These are phyloP conservation scores for Puccinia sorghi DNA, from an alignment of 1,284 basidiomycete species.

Conservation along the genomic window DNA sequence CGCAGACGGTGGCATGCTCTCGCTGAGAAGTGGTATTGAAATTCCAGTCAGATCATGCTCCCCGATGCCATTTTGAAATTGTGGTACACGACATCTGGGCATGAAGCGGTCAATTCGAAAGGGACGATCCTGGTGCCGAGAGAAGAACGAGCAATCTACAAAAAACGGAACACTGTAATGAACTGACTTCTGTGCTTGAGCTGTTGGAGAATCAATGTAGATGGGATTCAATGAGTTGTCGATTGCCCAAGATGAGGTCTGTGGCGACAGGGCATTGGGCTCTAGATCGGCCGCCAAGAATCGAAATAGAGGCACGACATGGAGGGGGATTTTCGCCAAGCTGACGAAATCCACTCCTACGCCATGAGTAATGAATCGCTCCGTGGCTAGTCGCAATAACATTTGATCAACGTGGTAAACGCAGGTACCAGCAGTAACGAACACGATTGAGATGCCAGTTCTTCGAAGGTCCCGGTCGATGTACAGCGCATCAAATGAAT, in stretches of 20 bases:
- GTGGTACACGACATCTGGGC: conserved; percentile 86
- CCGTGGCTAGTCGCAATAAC: conserved; percentile 85
- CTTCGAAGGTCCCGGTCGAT: conserved; percentile 90
- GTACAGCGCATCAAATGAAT: conserved; percentile 91
- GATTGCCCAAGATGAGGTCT: conserved; percentile 23
- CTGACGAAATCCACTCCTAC: conserved; percentile 86
- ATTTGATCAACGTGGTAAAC: conserved; percentile 90
- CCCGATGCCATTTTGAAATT: conserved; percentile 84
- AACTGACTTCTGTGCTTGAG: conserved; percentile 55
- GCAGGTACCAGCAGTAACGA: conserved; percentile 91
- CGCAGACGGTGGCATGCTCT: conserved; percentile 54
- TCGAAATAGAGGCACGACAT: conserved; percentile 66
- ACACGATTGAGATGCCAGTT: conserved; percentile 80
- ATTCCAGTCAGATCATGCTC: conserved; percentile 87
- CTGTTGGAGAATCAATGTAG: conserved; percentile 54
- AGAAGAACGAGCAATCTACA: conserved; percentile 78
- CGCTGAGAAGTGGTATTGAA: conserved; percentile 70
- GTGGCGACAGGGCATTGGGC: conserved; percentile 2
- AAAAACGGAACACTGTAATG: conserved; percentile 62
- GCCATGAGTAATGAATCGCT: conserved; percentile 92
- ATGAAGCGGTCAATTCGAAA: conserved; percentile 86
- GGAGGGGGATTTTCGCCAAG: conserved; percentile 86
- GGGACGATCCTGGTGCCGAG: conserved; percentile 78
- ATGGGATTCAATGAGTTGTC: conserved; percentile 50
- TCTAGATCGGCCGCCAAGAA: conserved; percentile 52